Evolutionary conservation across 169 alveolate genomes (phyloP).

Genomic region (Cytauxzoon felis): DNA sequence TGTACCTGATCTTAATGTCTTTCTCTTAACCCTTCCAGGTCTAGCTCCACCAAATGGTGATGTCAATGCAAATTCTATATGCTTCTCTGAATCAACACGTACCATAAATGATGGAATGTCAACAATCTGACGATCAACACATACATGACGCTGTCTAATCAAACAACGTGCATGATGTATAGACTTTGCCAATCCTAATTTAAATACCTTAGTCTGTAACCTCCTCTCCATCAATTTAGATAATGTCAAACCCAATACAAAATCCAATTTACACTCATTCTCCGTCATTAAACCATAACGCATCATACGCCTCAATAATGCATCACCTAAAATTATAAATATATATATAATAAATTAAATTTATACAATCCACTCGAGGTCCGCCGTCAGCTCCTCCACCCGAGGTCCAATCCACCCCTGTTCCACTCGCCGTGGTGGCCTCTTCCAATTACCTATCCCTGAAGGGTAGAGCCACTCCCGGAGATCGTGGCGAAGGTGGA

Average conservation of each 20-base stretch:
- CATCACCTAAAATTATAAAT: constrained; percentile 88
- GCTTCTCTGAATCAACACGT: constrained; percentile 97
- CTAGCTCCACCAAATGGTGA: constrained; percentile 96
- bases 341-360: constrained; percentile 32
- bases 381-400: too few species aligned
- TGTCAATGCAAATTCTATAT: constrained; percentile 93
- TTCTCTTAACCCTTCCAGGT: constrained; percentile 95
- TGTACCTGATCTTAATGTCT: constrained; percentile 72
- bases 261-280: constrained; percentile 96
- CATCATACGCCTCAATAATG: constrained; percentile 97
- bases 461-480: too few species aligned
- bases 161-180: constrained; percentile 99
- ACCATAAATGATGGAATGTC: constrained; percentile 98
- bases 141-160: constrained; percentile 97
- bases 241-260: constrained; percentile 96
- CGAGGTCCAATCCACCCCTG: too few species aligned
- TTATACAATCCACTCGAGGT: too few species aligned
- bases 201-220: constrained; percentile 97
- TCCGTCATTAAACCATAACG: constrained; percentile 96
- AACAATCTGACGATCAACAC: constrained; percentile 97
- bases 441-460: too few species aligned
- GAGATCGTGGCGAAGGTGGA: too few species aligned
- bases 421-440: too few species aligned
- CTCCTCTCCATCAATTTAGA: constrained; percentile 98
- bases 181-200: constrained; percentile 93